phyloP scores from a whole-genome alignment of 768 basidiomycete genomes.

The Trametes coccinea region DNA sequence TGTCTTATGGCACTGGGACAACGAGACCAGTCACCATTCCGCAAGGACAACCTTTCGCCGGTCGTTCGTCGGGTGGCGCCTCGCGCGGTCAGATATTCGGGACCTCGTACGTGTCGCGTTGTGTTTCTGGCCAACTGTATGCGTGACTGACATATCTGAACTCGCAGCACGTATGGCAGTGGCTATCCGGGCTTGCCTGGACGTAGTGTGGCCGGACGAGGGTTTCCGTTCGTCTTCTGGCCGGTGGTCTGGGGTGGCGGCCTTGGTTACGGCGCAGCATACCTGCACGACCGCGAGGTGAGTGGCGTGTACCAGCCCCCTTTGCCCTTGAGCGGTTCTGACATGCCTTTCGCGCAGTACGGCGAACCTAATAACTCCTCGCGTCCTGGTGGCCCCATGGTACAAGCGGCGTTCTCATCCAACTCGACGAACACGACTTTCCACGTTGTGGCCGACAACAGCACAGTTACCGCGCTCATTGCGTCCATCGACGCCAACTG shows the following conservation, averaged over 20 bases:
- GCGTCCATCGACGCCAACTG: constrained; percentile 33
- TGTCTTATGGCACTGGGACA: constrained; percentile 33
- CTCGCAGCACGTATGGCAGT: constrained; percentile 54
- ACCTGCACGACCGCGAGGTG: constrained; percentile 46
- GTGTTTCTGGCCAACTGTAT: neutral
- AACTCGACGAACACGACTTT: constrained; percentile 32
- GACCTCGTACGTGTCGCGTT: constrained; percentile 4
- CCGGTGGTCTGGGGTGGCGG: constrained; percentile 52
- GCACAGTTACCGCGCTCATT: constrained; percentile 36
- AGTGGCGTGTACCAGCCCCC: neutral
- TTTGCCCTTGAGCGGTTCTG: constrained; percentile 30
- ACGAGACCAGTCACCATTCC: constrained; percentile 29
- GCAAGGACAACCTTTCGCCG: constrained; percentile 32
- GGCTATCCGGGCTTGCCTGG: constrained; percentile 56
- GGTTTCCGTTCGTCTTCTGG: constrained; percentile 70
- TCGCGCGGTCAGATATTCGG: constrained; percentile 33
- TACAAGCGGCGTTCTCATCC: constrained; percentile 32
- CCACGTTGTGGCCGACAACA: constrained; percentile 38
- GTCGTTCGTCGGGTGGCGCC: constrained; percentile 53
- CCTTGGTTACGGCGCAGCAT: constrained; percentile 32
- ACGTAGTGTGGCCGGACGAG: constrained; percentile 47
- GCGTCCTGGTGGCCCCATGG: constrained; percentile 37
- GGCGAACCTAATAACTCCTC: constrained; percentile 36
- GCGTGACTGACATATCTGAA: neutral
- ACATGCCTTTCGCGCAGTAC: constrained; percentile 39